Conservation (phyloP, 2,329 filamentous ascomycete genomes). For the Mariannaea sp. region DNA sequence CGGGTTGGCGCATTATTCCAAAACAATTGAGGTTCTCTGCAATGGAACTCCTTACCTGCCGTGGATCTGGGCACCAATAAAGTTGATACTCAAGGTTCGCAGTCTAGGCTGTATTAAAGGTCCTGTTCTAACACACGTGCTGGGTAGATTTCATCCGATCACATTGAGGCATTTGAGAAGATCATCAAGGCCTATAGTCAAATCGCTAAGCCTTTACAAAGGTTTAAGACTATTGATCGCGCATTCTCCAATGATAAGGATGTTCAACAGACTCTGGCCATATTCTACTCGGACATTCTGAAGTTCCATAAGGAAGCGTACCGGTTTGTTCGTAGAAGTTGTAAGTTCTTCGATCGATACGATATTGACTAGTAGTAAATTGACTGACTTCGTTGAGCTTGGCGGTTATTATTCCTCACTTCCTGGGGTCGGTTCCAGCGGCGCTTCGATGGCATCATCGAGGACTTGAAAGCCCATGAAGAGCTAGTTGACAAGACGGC, state of each 20-base stretch:
- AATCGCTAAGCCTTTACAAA: conserved; percentile 45
- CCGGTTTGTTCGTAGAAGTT: conserved; percentile 46
- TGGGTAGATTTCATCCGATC: conserved; percentile 43
- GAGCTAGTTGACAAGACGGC: conserved; percentile 41
- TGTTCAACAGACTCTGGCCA: conserved; percentile 48
- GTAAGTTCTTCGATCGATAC: conserved; percentile 34
- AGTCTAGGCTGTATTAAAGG: no score
- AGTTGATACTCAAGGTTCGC: conserved; percentile 45
- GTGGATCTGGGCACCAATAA: conserved; percentile 54
- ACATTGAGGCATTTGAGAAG: conserved; percentile 47
- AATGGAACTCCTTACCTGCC: conserved; percentile 52
- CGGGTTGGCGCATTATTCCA: conserved; percentile 49
- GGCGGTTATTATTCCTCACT: conserved; percentile 43
- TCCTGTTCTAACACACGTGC: no score
- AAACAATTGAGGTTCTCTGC: conserved; percentile 48
- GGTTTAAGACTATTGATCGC: conserved; percentile 44
- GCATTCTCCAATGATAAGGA: conserved; percentile 39
- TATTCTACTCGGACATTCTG: conserved; percentile 55
- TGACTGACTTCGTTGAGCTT: conserved; percentile 36
- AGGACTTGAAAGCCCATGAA: conserved; percentile 40
- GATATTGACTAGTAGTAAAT: neutral
- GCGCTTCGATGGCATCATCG: conserved; percentile 42
- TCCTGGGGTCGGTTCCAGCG: conserved; percentile 47
- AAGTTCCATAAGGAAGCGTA: conserved; percentile 54
- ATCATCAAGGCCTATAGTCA: conserved; percentile 47